A percentile compares a stretch with the other conserved stretches of the same genome.
These are phyloP conservation scores for Rickenella mellea DNA, from an alignment of 768 basidiomycete genomes.

Conservation along the genomic window DNA sequence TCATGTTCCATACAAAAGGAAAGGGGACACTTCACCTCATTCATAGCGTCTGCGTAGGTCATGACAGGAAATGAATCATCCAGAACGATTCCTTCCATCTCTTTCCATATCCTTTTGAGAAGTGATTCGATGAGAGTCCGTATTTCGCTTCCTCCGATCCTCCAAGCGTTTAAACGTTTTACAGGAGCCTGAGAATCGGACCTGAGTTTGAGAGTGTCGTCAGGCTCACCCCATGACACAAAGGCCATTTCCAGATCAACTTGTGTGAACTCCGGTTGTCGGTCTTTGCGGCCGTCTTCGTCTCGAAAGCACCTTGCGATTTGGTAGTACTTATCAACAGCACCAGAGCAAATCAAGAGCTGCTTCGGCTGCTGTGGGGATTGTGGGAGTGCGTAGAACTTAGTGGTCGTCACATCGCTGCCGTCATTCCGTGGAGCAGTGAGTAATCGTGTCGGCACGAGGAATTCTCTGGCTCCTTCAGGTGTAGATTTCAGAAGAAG, in stretches of 20 bases:
- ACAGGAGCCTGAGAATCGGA: constrained; percentile 10
- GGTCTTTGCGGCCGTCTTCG: constrained; percentile 89
- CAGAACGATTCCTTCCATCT: constrained; percentile 53
- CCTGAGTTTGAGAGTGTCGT: constrained; percentile 6
- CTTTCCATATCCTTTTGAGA: constrained; percentile 66
- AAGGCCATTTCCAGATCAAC: constrained; percentile 96
- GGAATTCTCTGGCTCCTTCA: constrained; percentile 89
- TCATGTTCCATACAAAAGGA: constrained; percentile 8
- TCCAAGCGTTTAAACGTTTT: constrained; percentile 41
- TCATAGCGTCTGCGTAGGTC: constrained; percentile 90
- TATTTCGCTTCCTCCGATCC: constrained; percentile 80
- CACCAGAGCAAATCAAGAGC: constrained; percentile 82
- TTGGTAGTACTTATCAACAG: constrained; percentile 86
- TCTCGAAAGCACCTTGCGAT: constrained; percentile 93
- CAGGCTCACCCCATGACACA: constrained; percentile 62
- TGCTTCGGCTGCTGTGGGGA: constrained; percentile 97
- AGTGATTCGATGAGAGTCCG: constrained; percentile 70
- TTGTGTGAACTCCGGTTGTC: constrained; percentile 96
- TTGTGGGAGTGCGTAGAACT: constrained; percentile 87
- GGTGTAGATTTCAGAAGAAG: constrained; percentile 85
- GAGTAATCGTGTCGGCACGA: constrained; percentile 68
- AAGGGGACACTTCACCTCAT: constrained; percentile 42
- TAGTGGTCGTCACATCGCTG: constrained; percentile 6
- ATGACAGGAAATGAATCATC: constrained; percentile 64
- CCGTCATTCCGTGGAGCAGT: constrained; percentile 19